A percentile compares a stretch with the other conserved stretches of the same genome.
Conservation (phyloP, 352 stramenopile species). For the Pythium aquatile region DNA sequence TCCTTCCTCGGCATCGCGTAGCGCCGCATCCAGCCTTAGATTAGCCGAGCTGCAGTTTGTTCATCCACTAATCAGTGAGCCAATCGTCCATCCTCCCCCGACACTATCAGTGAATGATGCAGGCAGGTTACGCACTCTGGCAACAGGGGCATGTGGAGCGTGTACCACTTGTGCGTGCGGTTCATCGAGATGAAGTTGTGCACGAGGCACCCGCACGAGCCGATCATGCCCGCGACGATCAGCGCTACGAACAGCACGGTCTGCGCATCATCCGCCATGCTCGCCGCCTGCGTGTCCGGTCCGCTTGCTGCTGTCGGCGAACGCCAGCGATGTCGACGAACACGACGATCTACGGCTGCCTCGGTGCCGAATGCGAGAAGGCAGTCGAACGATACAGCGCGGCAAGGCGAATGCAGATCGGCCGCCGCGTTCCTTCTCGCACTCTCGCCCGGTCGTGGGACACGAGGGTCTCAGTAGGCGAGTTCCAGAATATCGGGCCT, state of each 20-base stretch:
- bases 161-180: conserved; percentile 18
- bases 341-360: not conserved
- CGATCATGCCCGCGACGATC: not conserved
- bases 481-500: not conserved
- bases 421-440: not conserved
- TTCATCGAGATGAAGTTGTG: conserved; percentile 12
- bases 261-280: conserved; percentile 2
- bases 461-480: not conserved
- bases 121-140: conserved; percentile 6
- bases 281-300: not conserved
- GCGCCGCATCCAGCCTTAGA: conserved; percentile 16
- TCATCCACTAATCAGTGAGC: not conserved
- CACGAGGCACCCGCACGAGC: conserved; percentile 10
- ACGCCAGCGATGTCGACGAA: not conserved
- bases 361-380: not conserved
- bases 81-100: not conserved
- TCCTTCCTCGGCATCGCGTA: conserved; percentile 32
- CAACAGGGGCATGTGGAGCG: conserved; percentile 15
- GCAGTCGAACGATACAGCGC: not conserved
- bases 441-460: conserved; percentile 1
- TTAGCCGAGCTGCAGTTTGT: conserved; percentile 13
- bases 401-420: conserved; percentile 1
- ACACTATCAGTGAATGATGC: not conserved
- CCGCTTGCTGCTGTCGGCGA: not conserved
- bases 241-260: conserved; percentile 5